phyloP scores from a whole-genome alignment of 169 alveolate genomes.

The Amoebophrya sp. region DNA sequence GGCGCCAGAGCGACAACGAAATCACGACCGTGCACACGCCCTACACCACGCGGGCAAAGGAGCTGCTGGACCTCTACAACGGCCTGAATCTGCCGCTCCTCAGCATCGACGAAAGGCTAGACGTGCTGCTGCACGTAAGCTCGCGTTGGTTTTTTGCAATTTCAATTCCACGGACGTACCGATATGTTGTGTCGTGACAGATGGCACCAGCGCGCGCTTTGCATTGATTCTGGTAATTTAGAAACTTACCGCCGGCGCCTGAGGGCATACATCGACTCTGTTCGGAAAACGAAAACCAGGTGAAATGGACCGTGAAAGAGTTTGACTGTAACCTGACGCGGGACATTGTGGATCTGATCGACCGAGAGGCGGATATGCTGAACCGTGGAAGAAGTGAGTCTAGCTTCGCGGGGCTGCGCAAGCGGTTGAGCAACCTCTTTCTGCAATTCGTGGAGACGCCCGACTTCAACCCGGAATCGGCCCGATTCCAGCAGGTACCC shows the following conservation, averaged over 20 bases:
- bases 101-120: conserved; percentile 65
- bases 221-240: no score
- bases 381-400: conserved; percentile 69
- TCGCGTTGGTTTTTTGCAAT: no score
- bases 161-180: no score
- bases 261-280: no score
- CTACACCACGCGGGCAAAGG: conserved; percentile 61
- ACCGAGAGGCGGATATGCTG: conserved; percentile 75
- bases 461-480: conserved; percentile 74
- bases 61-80: conserved; percentile 58
- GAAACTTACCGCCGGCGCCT: no score
- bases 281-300: no score
- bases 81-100: conserved; percentile 51
- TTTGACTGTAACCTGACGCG: conserved; percentile 60
- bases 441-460: conserved; percentile 66
- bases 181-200: no score
- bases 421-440: conserved; percentile 58
- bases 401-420: conserved; percentile 61
- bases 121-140: conserved; percentile 56
- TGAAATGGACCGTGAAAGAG: conserved; percentile 72
- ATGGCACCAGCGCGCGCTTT: no score
- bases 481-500: conserved; percentile 64
- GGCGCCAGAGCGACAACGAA: no score
- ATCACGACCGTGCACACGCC: conserved; percentile 67
- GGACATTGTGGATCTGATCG: conserved; percentile 67